Evolutionary conservation across 1,284 basidiomycete genomes (phyloP).

Genomic region (Sporisorium sorghi): DNA sequence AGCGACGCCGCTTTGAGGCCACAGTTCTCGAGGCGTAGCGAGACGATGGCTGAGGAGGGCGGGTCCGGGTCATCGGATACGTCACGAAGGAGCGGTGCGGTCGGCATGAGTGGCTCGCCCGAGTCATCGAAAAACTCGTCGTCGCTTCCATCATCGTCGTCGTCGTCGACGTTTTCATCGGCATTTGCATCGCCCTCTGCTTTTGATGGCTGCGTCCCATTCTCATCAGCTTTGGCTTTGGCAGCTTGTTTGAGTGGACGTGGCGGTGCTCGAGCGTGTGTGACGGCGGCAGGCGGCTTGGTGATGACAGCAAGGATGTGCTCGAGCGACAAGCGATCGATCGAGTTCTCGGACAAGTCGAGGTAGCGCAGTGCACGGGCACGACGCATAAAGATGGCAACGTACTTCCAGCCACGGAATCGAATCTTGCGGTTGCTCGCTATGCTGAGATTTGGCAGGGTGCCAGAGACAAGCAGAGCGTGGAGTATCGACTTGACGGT

Average conservation of each 20-base stretch:
- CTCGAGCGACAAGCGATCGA: slow-evolving; percentile 82
- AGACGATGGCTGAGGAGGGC: slow-evolving; percentile 51
- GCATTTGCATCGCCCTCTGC: slow-evolving; percentile 1
- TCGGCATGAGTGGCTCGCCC: slow-evolving; percentile 61
- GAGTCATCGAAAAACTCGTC: slow-evolving; percentile 61
- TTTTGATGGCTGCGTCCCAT: slow-evolving; percentile 3
- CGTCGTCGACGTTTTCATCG: not conserved
- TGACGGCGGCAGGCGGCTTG: slow-evolving; percentile 33
- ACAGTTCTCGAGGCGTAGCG: slow-evolving; percentile 65
- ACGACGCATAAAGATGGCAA: slow-evolving; percentile 83
- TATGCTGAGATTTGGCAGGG: slow-evolving; percentile 84
- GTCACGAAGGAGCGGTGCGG: slow-evolving; percentile 54
- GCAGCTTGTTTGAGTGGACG: slow-evolving; percentile 14
- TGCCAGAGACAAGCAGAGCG: slow-evolving; percentile 84
- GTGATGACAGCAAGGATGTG: slow-evolving; percentile 78
- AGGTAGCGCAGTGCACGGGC: slow-evolving; percentile 82
- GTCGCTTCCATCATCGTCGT: slow-evolving; percentile 42
- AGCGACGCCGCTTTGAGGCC: slow-evolving; percentile 55
- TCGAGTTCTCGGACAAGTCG: slow-evolving; percentile 85
- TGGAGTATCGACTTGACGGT: slow-evolving; percentile 89
- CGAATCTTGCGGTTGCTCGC: slow-evolving; percentile 87
- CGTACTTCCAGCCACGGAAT: slow-evolving; percentile 79
- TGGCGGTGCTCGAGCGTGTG: slow-evolving; percentile 10
- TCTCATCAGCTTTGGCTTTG: not conserved
- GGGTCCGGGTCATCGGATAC: slow-evolving; percentile 44